Percentiles rank a stretch among this genome's conserved stretches.
These are phyloP conservation scores for Heliosperma pusillum DNA, from an alignment of 148 eudicot genomes.

Conservation along the genomic window DNA sequence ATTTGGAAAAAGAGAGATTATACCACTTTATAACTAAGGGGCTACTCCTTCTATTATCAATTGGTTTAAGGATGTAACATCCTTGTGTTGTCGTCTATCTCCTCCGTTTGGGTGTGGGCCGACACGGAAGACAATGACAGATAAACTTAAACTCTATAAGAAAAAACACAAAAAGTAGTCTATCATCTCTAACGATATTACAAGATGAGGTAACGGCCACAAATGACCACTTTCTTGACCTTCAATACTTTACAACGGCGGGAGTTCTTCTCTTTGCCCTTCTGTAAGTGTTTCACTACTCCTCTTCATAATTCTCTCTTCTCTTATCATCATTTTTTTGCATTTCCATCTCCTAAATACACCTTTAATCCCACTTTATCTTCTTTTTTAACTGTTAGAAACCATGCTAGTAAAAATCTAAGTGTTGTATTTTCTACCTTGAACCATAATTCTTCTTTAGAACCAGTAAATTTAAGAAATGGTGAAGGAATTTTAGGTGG, in stretches of 20 bases:
- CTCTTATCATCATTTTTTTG: conserved; percentile 19
- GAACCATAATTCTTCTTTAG: conserved; percentile 26
- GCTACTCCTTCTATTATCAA: too few species aligned
- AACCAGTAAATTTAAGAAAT: neutral
- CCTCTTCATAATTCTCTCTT: conserved; percentile 34
- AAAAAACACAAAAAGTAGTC: too few species aligned
- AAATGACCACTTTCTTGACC: conserved; percentile 57
- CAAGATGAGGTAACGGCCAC: conserved; percentile 48
- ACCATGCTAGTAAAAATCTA: conserved; percentile 6
- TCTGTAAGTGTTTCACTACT: conserved; percentile 48
- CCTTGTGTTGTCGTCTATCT: too few species aligned
- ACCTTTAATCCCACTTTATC: conserved; percentile 27
- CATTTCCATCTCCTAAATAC: conserved; percentile 37
- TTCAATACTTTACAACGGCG: conserved; percentile 41
- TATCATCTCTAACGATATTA: neutral
- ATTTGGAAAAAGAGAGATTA: too few species aligned
- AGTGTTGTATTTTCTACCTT: conserved; percentile 14
- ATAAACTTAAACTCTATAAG: too few species aligned
- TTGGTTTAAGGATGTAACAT: too few species aligned
- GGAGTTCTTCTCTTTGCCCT: conserved; percentile 34
- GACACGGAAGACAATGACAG: too few species aligned
- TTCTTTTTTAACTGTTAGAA: conserved; percentile 26
- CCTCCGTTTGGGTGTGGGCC: too few species aligned
- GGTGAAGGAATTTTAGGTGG: conserved; percentile 14
- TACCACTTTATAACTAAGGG: too few species aligned